Base-by-base conservation (phyloP, 163 green algal genomes). In the Smithsoniella earleae region DNA sequence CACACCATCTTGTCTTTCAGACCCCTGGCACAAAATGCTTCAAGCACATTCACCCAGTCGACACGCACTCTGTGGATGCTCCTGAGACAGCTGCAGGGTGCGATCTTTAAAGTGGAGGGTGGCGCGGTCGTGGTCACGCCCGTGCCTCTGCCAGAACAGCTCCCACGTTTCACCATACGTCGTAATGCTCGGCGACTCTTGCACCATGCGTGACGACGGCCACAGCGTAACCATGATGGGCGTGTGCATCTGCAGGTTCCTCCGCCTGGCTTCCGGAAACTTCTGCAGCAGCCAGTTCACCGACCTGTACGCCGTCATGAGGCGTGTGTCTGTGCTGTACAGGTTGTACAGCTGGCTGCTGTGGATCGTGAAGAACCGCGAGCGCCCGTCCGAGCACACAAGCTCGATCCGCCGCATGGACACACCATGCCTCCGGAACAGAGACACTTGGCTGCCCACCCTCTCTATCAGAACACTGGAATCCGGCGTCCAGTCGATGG, bases 141-240 rank as follows among this genome's bases (percentile, higher is more conserved):
- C 91, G 77, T 90, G 96, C 36, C 91, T 81, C 4, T 86, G 82
- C 77, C 90, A 98, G 81, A 96, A 90, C 49, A 92, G 84, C 46
- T 97, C 92, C 73, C 96, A 98, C 0, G 89, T 94, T 66, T 98
- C 92, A 4, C 84, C 80, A 73, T 93, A 94, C 1, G 83, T 89
- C 73, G 78, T 87, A 80, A 87, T 89, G 75, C 78, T 87, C 6
- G 84, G 77, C 63, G 97, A 88, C 75, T 99, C 94, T 81, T 97
- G 91, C 74, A 98, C 79, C 62, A 99, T 77, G 0, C 91, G 36
- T 36, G 89, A 82, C 83, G 93, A 85, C n/a, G 86, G 86, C 86
- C 86, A 94, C n/a, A 96, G 80, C 3, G 91, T 85, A 22, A 97
- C 77, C 40, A 96, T 85, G 66, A 86, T 79, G 31, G 93, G 94